phyloP scores from a whole-genome alignment of 495 filamentous ascomycete species.

The Penicillium waksmanii region DNA sequence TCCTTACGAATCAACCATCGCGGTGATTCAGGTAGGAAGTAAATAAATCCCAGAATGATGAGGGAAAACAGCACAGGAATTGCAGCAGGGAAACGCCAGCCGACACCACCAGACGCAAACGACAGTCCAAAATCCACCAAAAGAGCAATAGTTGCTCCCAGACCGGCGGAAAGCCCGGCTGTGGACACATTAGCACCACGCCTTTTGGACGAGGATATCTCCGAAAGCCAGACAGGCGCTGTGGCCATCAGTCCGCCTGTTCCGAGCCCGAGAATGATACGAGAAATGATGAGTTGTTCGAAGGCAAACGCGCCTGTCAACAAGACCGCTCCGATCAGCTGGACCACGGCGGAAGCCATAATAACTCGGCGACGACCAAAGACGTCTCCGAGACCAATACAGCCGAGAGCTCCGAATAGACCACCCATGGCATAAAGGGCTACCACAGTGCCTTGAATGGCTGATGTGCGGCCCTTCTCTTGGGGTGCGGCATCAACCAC shows the following conservation, averaged over 20 bases:
- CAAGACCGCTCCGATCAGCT: conserved; percentile 39
- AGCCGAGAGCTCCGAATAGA: conserved; percentile 25
- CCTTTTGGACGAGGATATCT: conserved; percentile 39
- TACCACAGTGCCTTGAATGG: conserved; percentile 27
- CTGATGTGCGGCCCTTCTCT: conserved; percentile 27
- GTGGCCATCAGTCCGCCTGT: conserved; percentile 50
- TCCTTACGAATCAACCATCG: conserved; percentile 58
- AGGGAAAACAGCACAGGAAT: conserved; percentile 60
- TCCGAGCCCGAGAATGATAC: conserved; percentile 56
- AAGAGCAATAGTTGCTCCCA: conserved; percentile 43
- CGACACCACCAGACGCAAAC: conserved; percentile 39
- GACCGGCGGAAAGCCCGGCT: conserved; percentile 51
- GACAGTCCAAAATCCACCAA: conserved; percentile 48
- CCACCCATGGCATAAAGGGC: conserved; percentile 30
- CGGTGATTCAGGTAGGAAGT: conserved; percentile 62
- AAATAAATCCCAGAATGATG: conserved; percentile 57
- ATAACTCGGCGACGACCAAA: conserved; percentile 29
- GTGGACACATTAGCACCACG: conserved; percentile 40
- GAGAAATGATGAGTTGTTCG: conserved; percentile 26
- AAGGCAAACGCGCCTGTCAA: conserved; percentile 37
- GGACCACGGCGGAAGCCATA: conserved; percentile 19
- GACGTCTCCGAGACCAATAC: conserved; percentile 26
- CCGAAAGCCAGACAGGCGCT: conserved; percentile 53
- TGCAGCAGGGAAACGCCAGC: conserved; percentile 49
- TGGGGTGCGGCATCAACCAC: conserved; percentile 24